Base-by-base conservation (phyloP, 305 asterid genomes). In the Solanum hybrid region DNA sequence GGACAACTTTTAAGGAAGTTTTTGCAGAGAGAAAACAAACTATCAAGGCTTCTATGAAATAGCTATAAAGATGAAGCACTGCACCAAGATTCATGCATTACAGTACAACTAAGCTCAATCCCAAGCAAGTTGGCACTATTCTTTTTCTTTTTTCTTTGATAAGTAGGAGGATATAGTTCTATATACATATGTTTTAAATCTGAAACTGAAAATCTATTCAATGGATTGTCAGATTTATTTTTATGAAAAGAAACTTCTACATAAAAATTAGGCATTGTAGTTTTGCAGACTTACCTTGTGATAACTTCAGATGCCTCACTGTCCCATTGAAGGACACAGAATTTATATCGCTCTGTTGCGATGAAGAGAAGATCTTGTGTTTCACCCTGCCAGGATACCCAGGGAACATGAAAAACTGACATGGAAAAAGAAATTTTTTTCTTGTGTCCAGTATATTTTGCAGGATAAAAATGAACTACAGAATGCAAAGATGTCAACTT, bases 241-340 rank as follows among this genome's bases (percentile, higher is more conserved):
- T 57, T 85, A 71, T 20, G 24, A 51, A 31, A 84, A 51, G 8
- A 51, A 84, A 84, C 40, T 82, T 42, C n/a, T 83, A 46, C 6
- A 46, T 10, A 29, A 29, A 71, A 67, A 89, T 34, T 31, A 57
- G 88, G 76, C 75, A 85, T 57, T 85, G 40, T 31, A 75, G 69
- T 39, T 10, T 76, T 87, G 78, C 51, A 83, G 86, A 34, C 93
- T 87, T 86, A 96, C 99, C 98, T 96, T 89, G 99, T 97, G 84
- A 96, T 92, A 90, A 95, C 95, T 93, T 97, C 98, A 57, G 92
- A 90, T 85, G 94, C 92, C 93, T 95, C 99, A n/a, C 95, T 90
- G 87, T 97, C 99, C 98, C 99, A 97, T 89, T 96, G 98, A 92
- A 97, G 94, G 91, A 97, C 98, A 89, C 99, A 95, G 90, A 97